Evolutionary conservation across 78 protist genomes (phyloP).

Genomic region (Creolimax fragrantissima): DNA sequence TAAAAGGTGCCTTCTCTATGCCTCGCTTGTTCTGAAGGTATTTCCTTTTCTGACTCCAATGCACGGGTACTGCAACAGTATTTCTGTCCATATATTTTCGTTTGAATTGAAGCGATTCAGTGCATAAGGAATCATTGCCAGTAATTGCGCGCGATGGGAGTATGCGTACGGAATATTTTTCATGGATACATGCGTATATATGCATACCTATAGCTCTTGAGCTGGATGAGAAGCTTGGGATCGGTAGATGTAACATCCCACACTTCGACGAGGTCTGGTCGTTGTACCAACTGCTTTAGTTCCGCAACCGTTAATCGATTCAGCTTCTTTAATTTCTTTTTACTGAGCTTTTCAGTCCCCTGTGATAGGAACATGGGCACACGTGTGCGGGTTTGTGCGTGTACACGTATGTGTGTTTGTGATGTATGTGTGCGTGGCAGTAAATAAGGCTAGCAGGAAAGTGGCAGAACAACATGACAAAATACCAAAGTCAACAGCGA

Average conservation of each 20-base stretch:
- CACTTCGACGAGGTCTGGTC: conserved; percentile 70
- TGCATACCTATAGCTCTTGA: conserved; percentile 52
- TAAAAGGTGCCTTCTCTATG: conserved; percentile 54
- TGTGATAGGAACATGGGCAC: neutral
- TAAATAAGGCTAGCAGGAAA: too few relatives aligned
- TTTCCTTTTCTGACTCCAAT: conserved; percentile 93
- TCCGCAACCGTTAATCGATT: conserved; percentile 67
- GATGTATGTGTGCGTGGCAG: neutral
- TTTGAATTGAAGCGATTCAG: too few relatives aligned
- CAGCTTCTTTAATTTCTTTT: conserved; percentile 43
- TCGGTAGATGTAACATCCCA: conserved; percentile 82
- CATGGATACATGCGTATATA: conserved; percentile 24
- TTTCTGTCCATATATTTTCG: too few relatives aligned
- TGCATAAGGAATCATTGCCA: too few relatives aligned
- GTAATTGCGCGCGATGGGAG: too few relatives aligned
- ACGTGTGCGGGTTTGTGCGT: neutral
- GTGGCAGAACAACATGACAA: too few relatives aligned
- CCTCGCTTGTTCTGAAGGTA: conserved; percentile 62
- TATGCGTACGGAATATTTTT: too few relatives aligned
- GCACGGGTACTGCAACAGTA: conserved; percentile 93
- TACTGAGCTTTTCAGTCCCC: conserved; percentile 34
- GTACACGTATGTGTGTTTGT: neutral
- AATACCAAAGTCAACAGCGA: too few relatives aligned
- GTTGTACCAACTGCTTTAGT: conserved; percentile 73
- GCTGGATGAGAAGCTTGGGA: conserved; percentile 76